A percentile compares a stretch with the other conserved stretches of the same genome.
Evolutionary conservation across 148 eudicot genomes (phyloP).

Genomic region (Rhododendron simsii): DNA sequence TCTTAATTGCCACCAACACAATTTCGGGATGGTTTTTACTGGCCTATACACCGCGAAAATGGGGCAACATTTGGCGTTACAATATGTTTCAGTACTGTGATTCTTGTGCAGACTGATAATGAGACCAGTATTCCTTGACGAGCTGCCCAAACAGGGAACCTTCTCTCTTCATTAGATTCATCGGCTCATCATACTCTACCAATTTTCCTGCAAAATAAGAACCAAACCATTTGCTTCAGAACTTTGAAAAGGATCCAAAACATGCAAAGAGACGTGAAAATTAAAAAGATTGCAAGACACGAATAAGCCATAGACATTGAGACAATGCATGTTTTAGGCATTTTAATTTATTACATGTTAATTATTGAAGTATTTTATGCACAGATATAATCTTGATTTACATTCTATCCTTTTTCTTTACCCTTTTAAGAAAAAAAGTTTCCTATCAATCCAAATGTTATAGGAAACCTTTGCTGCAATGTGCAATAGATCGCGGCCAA

Average conservation of each 20-base stretch:
- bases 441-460: not conserved
- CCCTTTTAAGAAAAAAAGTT: not conserved
- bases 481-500: too few species aligned
- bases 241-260: not conserved
- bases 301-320: not conserved
- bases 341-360: not conserved
- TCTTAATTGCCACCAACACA: not conserved
- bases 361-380: too few species aligned
- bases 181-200: conserved; percentile 82
- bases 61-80: not conserved
- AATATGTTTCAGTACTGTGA: conserved; percentile 23
- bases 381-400: not conserved
- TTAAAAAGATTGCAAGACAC: not conserved
- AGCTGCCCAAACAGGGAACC: conserved; percentile 75
- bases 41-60: not conserved
- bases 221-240: not conserved
- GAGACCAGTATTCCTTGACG: conserved; percentile 93
- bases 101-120: conserved; percentile 60
- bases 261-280: not conserved
- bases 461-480: not conserved
- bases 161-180: conserved; percentile 64
- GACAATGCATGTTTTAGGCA: not conserved
- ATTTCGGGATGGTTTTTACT: not conserved
- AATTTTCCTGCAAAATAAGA: conserved; percentile 45
- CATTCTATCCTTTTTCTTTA: not conserved